Conservation (phyloP, 805 yeast genomes). For the Pichia gijzeniarum region DNA sequence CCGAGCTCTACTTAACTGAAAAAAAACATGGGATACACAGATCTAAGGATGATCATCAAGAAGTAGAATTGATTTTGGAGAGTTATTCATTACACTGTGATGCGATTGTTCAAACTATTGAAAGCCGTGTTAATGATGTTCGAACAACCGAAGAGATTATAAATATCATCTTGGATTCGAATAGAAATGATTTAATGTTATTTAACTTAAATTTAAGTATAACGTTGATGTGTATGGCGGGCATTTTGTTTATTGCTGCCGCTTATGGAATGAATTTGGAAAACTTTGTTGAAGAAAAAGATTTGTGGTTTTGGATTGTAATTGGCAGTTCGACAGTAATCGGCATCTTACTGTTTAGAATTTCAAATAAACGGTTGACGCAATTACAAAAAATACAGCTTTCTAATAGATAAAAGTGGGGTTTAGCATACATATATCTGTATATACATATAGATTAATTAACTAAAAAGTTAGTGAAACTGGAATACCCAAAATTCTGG, state of each 20-base stretch:
- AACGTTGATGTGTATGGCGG: slow-evolving; percentile 76
- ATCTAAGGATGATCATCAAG: slow-evolving; percentile 63
- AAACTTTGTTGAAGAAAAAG: slow-evolving; percentile 81
- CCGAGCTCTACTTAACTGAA: slow-evolving; percentile 73
- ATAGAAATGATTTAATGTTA: slow-evolving; percentile 87
- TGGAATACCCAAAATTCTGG: no score
- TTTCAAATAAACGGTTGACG: slow-evolving; percentile 52
- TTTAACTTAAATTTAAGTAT: slow-evolving; percentile 78
- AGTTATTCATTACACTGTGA: slow-evolving; percentile 87
- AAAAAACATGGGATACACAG: slow-evolving; percentile 39
- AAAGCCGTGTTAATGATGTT: slow-evolving; percentile 71
- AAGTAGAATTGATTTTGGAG: slow-evolving; percentile 84
- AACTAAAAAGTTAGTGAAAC: no score
- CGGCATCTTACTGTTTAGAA: slow-evolving; percentile 40
- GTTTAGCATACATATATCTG: not conserved
- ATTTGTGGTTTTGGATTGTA: slow-evolving; percentile 58
- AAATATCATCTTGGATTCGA: slow-evolving; percentile 86
- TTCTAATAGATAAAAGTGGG: not conserved
- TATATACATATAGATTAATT: no score
- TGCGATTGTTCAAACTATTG: slow-evolving; percentile 89
- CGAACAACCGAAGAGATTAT: slow-evolving; percentile 92
- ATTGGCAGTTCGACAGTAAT: slow-evolving; percentile 36
- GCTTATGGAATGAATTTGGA: slow-evolving; percentile 94
- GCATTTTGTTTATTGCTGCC: slow-evolving; percentile 75
- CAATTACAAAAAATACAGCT: slow-evolving; percentile 59